Percentiles rank a stretch among this genome's conserved stretches.
phyloP scores from a whole-genome alignment of 352 stramenopile species.

The Phytophthora sp. region DNA sequence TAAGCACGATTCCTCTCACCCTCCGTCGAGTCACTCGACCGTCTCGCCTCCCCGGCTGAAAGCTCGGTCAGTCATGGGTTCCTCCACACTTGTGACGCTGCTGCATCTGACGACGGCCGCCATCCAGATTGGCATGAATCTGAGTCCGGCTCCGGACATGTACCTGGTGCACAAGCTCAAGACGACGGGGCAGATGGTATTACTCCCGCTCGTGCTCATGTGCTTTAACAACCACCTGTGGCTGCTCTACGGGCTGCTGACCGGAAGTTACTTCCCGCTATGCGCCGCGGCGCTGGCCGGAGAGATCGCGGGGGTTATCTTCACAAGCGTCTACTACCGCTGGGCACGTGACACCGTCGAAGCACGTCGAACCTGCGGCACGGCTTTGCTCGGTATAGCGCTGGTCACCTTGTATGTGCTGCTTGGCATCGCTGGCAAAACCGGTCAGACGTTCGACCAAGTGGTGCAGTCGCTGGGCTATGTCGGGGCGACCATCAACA shows the following conservation, averaged over 20 bases:
- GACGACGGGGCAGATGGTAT: constrained; percentile 40
- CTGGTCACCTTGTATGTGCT: constrained; percentile 44
- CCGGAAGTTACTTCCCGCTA: constrained; percentile 36
- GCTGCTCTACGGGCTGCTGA: constrained; percentile 44
- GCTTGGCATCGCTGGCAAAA: constrained; percentile 44
- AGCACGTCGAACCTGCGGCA: constrained; percentile 14
- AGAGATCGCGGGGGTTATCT: constrained; percentile 26
- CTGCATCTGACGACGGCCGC: constrained; percentile 37
- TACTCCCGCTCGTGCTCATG: constrained; percentile 53
- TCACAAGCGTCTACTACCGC: constrained; percentile 37
- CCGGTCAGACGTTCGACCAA: constrained; percentile 27
- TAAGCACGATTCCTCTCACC: constrained; percentile 28
- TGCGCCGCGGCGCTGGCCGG: constrained; percentile 27
- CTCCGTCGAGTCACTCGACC: constrained; percentile 24
- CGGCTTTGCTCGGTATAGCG: constrained; percentile 18
- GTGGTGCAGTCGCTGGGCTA: constrained; percentile 40
- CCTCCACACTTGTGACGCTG: constrained; percentile 31
- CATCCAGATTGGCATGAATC: constrained; percentile 46
- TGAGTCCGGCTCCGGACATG: constrained; percentile 40
- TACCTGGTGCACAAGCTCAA: constrained; percentile 33
- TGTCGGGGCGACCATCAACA: constrained; percentile 47
- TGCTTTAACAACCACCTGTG: constrained; percentile 52
- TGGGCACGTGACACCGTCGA: constrained; percentile 27
- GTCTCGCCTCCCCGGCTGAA: constrained; percentile 40
- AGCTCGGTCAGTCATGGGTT: constrained; percentile 26